Conservation (phyloP, 495 filamentous ascomycete genomes). For the Aspergillus campestris region DNA sequence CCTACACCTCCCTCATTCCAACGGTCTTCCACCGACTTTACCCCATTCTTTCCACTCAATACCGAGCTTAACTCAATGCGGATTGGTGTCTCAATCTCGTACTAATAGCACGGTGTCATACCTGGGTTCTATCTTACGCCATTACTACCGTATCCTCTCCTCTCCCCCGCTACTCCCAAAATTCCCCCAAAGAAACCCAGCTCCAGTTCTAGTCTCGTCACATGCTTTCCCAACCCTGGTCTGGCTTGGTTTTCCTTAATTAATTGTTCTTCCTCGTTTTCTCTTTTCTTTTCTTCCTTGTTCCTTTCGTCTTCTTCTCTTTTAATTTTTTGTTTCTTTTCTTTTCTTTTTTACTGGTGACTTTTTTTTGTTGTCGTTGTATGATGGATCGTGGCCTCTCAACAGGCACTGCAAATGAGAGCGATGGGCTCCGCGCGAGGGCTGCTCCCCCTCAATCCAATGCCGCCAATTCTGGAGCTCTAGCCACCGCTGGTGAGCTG, state of each 20-base stretch:
- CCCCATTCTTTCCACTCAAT: not conserved
- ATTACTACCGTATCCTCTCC: too few species aligned
- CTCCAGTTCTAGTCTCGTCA: slow-evolving; percentile 18
- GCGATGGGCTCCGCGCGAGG: slow-evolving; percentile 40
- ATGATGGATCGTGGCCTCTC: slow-evolving; percentile 38
- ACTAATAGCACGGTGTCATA: slow-evolving; percentile 7
- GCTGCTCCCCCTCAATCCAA: slow-evolving; percentile 23
- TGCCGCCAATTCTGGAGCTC: slow-evolving; percentile 25
- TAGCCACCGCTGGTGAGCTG: slow-evolving; percentile 27
- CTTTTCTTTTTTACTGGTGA: slow-evolving; percentile 12
- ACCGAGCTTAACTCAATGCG: slow-evolving; percentile 1
- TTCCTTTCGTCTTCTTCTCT: not conserved
- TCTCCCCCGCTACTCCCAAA: too few species aligned
- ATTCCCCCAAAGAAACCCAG: slow-evolving; percentile 4
- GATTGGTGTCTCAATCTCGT: slow-evolving; percentile 4
- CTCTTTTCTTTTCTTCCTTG: not conserved
- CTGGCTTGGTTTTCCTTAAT: not conserved
- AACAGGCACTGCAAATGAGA: slow-evolving; percentile 33
- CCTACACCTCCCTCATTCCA: not conserved
- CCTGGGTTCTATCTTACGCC: not conserved
- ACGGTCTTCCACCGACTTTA: too few species aligned
- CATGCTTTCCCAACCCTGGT: slow-evolving; percentile 16
- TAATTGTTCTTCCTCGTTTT: not conserved
- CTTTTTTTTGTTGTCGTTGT: slow-evolving; percentile 11
- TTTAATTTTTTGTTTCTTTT: slow-evolving; percentile 2